A percentile compares a stretch with the other conserved stretches of the same genome.
Evolutionary conservation across 169 alveolate species (phyloP).

Genomic region (Plasmodium adleri): DNA sequence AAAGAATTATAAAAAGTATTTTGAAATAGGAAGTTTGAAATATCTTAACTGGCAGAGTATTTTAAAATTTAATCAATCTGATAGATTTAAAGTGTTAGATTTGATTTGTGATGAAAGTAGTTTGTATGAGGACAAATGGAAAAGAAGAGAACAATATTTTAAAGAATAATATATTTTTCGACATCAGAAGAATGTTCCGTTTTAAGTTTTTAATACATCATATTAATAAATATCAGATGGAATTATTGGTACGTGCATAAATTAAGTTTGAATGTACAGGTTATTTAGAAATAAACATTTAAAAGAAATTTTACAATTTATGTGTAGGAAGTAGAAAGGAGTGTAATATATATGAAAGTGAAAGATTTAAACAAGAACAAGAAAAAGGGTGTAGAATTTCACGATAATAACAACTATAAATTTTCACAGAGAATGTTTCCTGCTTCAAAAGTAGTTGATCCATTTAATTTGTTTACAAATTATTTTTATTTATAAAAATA

Average conservation of each 20-base stretch:
- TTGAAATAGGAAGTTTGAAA: conserved; percentile 24
- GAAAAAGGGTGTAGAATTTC: neutral
- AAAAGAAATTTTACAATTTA: conserved; percentile 26
- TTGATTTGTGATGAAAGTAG: conserved; percentile 30
- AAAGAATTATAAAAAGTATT: conserved; percentile 13
- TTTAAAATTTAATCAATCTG: conserved; percentile 19
- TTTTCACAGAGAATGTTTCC: neutral
- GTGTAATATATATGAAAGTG: conserved; percentile 49
- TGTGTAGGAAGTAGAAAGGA: conserved; percentile 20
- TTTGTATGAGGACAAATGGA: conserved; percentile 1
- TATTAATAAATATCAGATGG: conserved; percentile 44
- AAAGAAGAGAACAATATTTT: conserved; percentile 28
- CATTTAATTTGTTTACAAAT: conserved; percentile 14
- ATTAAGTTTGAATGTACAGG: conserved; percentile 28
- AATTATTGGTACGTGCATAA: conserved; percentile 15
- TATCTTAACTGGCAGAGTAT: conserved; percentile 48
- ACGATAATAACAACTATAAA: conserved; percentile 4
- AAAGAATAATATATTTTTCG: conserved; percentile 6
- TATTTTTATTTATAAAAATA: conserved; percentile 51
- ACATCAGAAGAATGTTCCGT: conserved; percentile 33
- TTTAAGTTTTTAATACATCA: conserved; percentile 47
- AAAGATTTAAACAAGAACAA: conserved; percentile 25
- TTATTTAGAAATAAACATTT: conserved; percentile 8
- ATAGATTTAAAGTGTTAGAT: conserved; percentile 50
- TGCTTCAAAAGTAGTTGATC: neutral